Percentiles rank a stretch among this genome's conserved stretches.
phyloP scores from a whole-genome alignment of 169 alveolate genomes.

The Babesia gibsoni region DNA sequence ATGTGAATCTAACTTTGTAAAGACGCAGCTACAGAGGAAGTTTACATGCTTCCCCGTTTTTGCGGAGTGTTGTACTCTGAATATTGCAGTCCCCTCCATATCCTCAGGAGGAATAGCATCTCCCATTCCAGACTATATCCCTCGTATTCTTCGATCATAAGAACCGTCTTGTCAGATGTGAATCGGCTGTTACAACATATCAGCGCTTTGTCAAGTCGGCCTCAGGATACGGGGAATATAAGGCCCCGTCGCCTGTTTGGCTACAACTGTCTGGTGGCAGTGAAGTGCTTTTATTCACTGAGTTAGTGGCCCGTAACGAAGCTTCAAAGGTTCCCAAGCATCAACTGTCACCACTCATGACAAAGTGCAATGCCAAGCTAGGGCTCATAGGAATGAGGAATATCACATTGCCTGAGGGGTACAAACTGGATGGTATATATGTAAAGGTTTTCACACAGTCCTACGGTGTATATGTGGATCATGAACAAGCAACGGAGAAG shows the following conservation, averaged over 20 bases:
- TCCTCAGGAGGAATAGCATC: constrained; percentile 46
- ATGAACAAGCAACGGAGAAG: constrained; percentile 59
- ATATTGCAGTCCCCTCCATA: constrained; percentile 14
- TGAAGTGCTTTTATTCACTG: constrained; percentile 77
- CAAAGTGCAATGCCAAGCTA: constrained; percentile 68
- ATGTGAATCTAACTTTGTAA: constrained; percentile 20
- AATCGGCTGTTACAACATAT: constrained; percentile 48
- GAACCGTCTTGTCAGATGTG: constrained; percentile 25
- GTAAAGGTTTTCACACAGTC: constrained; percentile 33
- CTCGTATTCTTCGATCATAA: constrained; percentile 1
- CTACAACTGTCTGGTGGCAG: constrained; percentile 78
- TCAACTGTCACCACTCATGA: constrained; percentile 83
- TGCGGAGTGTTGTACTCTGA: constrained; percentile 47
- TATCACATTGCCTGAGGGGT: constrained; percentile 50
- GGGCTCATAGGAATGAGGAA: constrained; percentile 77
- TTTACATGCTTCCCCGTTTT: constrained; percentile 58
- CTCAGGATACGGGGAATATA: constrained; percentile 40
- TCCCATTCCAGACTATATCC: constrained; percentile 36
- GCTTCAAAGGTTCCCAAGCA: constrained; percentile 78
- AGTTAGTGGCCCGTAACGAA: constrained; percentile 76
- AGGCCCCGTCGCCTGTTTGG: constrained; percentile 82
- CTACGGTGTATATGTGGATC: constrained; percentile 60
- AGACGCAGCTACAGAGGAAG: constrained; percentile 28
- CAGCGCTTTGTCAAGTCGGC: constrained; percentile 50
- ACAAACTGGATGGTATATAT: constrained; percentile 5